A percentile compares a stretch with the other conserved stretches of the same genome.
Evolutionary conservation across 306 rosid species (phyloP).

Genomic region (Benincasa hispida): DNA sequence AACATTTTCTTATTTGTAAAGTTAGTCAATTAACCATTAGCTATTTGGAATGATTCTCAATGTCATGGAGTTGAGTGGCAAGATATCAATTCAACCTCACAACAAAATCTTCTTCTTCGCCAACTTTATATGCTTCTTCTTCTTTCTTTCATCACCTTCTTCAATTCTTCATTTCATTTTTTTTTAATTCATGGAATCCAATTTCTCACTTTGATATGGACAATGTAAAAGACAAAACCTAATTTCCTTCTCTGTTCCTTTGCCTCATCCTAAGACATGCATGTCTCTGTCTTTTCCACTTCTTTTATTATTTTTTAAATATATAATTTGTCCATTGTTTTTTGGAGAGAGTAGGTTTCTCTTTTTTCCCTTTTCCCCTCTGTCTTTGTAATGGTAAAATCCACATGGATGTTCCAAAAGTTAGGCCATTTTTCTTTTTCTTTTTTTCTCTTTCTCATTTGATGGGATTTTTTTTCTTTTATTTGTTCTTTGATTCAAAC

Average conservation of each 20-base stretch:
- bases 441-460: too few species aligned
- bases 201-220: neutral
- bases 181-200: neutral
- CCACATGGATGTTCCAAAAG: neutral
- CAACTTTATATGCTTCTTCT: neutral
- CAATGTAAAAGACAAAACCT: slow-evolving; percentile 3
- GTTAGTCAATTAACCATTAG: neutral
- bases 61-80: neutral
- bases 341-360: neutral
- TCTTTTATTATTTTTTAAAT: neutral
- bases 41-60: slow-evolving; percentile 7
- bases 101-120: neutral
- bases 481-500: neutral
- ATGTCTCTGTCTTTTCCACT: neutral
- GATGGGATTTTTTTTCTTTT: neutral
- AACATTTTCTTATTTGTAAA: neutral
- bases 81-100: neutral
- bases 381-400: neutral
- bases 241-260: neutral
- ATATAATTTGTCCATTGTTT: neutral
- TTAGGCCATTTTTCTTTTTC: neutral
- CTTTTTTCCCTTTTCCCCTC: neutral
- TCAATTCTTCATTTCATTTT: neutral
- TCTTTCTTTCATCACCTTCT: neutral
- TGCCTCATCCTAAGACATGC: neutral